Conservation (phyloP, 129 eudicot genomes). For the Deinandra increscens region DNA sequence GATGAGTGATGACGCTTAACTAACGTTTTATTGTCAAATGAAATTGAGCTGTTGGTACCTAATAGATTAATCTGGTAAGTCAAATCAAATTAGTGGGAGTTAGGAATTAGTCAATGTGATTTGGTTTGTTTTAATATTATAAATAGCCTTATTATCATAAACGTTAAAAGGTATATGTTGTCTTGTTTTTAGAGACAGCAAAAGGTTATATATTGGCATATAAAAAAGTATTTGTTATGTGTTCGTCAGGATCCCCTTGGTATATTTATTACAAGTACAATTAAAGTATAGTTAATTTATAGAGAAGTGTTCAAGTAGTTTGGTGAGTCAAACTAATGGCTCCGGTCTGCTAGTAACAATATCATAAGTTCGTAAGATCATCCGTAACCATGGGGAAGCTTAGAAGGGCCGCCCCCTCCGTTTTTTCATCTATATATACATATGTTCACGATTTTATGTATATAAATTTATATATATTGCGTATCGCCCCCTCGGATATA, state of each 20-base stretch:
- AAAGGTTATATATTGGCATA: background rate
- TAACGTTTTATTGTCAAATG: conserved; percentile 1
- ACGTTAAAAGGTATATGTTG: background rate
- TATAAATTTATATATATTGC: no score
- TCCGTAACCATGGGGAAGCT: no score
- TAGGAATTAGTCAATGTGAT: conserved; percentile 19
- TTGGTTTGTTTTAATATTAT: background rate
- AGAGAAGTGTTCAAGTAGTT: no score
- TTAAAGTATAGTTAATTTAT: background rate
- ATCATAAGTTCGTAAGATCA: no score
- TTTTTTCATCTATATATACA: no score
- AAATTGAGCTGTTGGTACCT: background rate
- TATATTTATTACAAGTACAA: background rate
- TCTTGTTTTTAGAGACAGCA: background rate
- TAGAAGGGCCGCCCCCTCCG: no score
- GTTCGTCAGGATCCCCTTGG: background rate
- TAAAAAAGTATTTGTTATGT: background rate
- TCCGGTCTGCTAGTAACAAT: background rate
- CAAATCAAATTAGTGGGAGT: conserved; percentile 16
- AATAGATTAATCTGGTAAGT: background rate
- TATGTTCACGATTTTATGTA: no score
- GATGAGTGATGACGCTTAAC: background rate
- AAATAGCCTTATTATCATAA: background rate
- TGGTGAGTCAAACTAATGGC: no score
- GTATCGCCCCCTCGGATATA: no score